These are phyloP conservation scores for Hymenochaete sp. DNA, from an alignment of 1,284 basidiomycete species.

Conservation along the genomic window DNA sequence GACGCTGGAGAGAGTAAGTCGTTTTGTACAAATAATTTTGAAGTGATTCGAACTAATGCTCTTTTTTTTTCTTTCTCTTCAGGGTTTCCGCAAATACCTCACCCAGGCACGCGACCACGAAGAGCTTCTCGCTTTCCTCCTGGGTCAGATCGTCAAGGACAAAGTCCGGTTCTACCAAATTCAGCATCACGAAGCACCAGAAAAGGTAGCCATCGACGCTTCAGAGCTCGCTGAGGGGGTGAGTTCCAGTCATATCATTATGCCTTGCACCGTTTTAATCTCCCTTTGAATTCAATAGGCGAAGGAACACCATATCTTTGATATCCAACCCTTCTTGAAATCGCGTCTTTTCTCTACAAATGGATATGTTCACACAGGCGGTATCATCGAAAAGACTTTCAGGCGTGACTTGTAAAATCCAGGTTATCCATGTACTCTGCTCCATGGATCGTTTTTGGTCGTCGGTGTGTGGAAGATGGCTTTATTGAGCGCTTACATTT, in stretches of 20 bases:
- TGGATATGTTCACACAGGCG: conserved; percentile 62
- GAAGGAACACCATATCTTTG: conserved; percentile 92
- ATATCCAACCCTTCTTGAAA: conserved; percentile 77
- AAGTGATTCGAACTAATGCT: conserved; percentile 7
- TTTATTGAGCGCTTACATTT: too few species aligned
- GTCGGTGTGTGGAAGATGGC: too few species aligned
- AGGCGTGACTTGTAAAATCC: conserved; percentile 11
- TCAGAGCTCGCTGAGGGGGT: conserved; percentile 78
- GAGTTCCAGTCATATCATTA: conserved; percentile 24
- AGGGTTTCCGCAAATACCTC: conserved; percentile 97
- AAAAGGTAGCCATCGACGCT: conserved; percentile 64
- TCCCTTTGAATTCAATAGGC: conserved; percentile 43
- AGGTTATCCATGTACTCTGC: too few species aligned
- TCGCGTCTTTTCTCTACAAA: conserved; percentile 85
- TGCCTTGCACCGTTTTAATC: not conserved
- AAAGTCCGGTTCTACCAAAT: conserved; percentile 80
- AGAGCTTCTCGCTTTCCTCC: conserved; percentile 88
- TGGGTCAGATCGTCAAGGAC: conserved; percentile 93
- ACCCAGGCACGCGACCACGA: conserved; percentile 92
- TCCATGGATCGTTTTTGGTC: too few species aligned
- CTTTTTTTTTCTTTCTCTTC: conserved; percentile 16
- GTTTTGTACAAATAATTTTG: conserved; percentile 1
- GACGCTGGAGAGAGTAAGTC: conserved; percentile 83
- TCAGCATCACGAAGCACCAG: conserved; percentile 69
- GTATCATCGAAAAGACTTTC: conserved; percentile 61